phyloP scores from a whole-genome alignment of 2,329 filamentous ascomycete species.

The Helotiales sp. region DNA sequence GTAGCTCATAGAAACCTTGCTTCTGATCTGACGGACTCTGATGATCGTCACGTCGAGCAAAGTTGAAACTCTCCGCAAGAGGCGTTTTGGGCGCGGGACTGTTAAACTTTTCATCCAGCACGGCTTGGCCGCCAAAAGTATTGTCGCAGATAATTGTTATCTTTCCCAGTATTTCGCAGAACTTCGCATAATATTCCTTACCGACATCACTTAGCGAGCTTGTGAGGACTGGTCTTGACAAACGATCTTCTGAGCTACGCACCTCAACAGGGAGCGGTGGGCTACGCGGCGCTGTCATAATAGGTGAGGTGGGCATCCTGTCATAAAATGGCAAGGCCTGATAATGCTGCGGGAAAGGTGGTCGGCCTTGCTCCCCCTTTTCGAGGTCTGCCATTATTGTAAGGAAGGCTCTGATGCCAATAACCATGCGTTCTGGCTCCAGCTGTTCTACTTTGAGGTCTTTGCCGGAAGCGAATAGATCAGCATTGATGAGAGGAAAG shows the following conservation, averaged over 20 bases:
- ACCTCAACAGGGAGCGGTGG: constrained; percentile 25
- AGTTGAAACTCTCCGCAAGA: constrained; percentile 91
- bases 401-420: constrained; percentile 91
- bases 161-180: constrained; percentile 93
- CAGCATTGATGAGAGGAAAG: constrained; percentile 93
- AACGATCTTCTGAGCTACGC: constrained; percentile 55
- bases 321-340: constrained; percentile 42
- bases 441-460: constrained; percentile 79
- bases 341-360: constrained; percentile 80
- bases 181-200: constrained; percentile 83
- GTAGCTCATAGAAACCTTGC: constrained; percentile 90
- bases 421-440: constrained; percentile 95
- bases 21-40: constrained; percentile 75
- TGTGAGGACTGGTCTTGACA: constrained; percentile 65
- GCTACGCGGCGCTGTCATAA: constrained; percentile 40
- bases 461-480: constrained; percentile 69
- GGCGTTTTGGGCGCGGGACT: constrained; percentile 89
- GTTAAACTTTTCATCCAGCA: constrained; percentile 91
- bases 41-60: constrained; percentile 78
- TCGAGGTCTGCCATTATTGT: constrained; percentile 93
- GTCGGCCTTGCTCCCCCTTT: constrained; percentile 72
- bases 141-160: constrained; percentile 97
- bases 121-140: constrained; percentile 93
- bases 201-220: constrained; percentile 71
- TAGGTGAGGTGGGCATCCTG: constrained; percentile 50